phyloP scores from a whole-genome alignment of 495 filamentous ascomycete genomes.

The Collariella sp. region DNA sequence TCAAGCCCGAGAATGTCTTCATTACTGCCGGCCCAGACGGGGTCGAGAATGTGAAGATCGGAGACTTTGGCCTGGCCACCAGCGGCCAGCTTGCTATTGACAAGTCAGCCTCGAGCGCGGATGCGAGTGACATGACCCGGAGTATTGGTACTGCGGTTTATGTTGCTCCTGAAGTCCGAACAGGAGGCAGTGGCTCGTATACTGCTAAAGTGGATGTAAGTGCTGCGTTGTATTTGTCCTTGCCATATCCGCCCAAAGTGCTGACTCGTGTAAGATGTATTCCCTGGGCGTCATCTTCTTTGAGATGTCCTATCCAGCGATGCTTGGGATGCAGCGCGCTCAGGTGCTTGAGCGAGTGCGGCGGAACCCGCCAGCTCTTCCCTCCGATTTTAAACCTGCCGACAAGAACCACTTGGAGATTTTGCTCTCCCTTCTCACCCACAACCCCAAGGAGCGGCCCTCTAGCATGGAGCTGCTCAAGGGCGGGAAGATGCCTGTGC shows the following conservation, averaged over 20 bases:
- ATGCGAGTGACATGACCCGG: slow-evolving; percentile 53
- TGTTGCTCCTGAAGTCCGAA: slow-evolving; percentile 82
- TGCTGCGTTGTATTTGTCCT: slow-evolving; percentile 10
- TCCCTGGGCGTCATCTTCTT: slow-evolving; percentile 96
- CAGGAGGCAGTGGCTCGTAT: slow-evolving; percentile 63
- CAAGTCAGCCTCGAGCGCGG: slow-evolving; percentile 53
- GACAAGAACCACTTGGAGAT: slow-evolving; percentile 67
- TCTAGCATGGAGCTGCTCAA: slow-evolving; percentile 78
- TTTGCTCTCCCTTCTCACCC: slow-evolving; percentile 69
- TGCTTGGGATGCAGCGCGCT: slow-evolving; percentile 82
- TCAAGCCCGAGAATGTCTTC: slow-evolving; percentile 98
- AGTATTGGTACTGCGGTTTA: slow-evolving; percentile 94
- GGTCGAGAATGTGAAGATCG: slow-evolving; percentile 82
- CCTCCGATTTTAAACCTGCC: slow-evolving; percentile 62
- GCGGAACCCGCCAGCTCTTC: slow-evolving; percentile 57
- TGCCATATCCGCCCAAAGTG: not conserved
- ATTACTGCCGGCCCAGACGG: slow-evolving; percentile 58
- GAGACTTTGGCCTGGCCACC: slow-evolving; percentile 92
- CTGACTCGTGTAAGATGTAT: slow-evolving; percentile 62
- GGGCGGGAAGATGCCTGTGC: slow-evolving; percentile 79
- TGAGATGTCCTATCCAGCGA: slow-evolving; percentile 84
- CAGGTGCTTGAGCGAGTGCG: slow-evolving; percentile 63
- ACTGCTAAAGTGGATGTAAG: slow-evolving; percentile 87
- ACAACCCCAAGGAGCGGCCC: slow-evolving; percentile 71
- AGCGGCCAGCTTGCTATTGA: slow-evolving; percentile 64